Evolutionary conservation across 768 basidiomycete genomes (phyloP), one percentile per base, ranked within the genome.

Genomic region (Boletus subcaerulescens): DNA sequence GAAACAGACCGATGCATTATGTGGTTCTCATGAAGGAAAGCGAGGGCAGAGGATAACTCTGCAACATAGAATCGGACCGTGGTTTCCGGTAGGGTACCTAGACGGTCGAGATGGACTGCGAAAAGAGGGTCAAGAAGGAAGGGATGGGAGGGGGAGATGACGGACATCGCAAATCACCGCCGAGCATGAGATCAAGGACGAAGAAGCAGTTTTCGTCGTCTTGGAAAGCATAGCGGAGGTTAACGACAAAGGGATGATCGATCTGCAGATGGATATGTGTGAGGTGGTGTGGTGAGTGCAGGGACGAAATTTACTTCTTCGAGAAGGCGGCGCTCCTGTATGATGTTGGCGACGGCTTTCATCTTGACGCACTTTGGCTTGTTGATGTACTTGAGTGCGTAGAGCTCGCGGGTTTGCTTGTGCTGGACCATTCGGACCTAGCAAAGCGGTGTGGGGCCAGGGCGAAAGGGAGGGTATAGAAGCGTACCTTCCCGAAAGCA

Each of bases 191-290:
- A 76, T 98, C 96, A 59, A 98, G 73, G 18, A 98, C 96, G 65
- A 98, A 98, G 78, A 98, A 98, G 63, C 96, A 96, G 68, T 98
- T 96, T 66, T 98, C 94, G 65, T 98, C 94, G 66, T 98, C 94
- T 70, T 98, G 94, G 71, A 98, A 98, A 18, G 94, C 94, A 69
- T 98, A 97, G 36, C 94, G 86, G 70, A 98, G 65, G 71, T 97
- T 97, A 69, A 96, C 94, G 53, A 98, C 86, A 67, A 88, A 98
- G 0, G 94, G 89, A 65, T 97, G 94, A 74, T 98, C 94, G 63
- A 98, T 86, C 93, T 97, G 47, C 22, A n/a, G 3, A 39, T 1
- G 22, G 38, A 47, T 48, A 17, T 48, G 43, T 3, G 40, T 43
- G 46, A 45, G 5, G 39, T 15, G 43, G 14, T 24, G 36, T 5